Evolutionary conservation across 352 stramenopile species (phyloP).

Genomic region (Globisporangium perplexum): DNA sequence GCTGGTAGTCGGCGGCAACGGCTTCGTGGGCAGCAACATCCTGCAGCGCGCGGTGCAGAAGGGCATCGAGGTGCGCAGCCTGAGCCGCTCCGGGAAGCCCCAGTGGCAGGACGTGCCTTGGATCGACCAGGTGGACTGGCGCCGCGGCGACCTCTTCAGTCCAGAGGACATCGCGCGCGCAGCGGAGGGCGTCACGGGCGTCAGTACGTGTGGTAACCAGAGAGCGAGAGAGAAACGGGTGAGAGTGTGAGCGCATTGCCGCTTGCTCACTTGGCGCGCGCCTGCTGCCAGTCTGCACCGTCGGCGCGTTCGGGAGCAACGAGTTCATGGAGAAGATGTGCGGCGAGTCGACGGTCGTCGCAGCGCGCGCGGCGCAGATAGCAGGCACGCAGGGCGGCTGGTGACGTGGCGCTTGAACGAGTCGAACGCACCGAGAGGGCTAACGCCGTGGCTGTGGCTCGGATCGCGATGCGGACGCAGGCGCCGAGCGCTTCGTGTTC

Average conservation of each 20-base stretch:
- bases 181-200: constrained; percentile 65
- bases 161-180: constrained; percentile 50
- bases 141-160: constrained; percentile 83
- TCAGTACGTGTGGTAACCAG: constrained; percentile 41
- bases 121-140: constrained; percentile 87
- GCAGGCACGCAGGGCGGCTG: constrained; percentile 17
- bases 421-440: too few relatives aligned
- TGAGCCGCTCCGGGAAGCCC: constrained; percentile 82
- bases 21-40: constrained; percentile 90
- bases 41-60: constrained; percentile 85
- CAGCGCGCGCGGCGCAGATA: constrained; percentile 66
- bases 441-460: too few relatives aligned
- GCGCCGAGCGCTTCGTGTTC: constrained; percentile 82
- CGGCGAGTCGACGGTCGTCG: constrained; percentile 83
- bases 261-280: too few relatives aligned
- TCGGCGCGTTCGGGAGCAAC: constrained; percentile 85
- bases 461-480: constrained; percentile 4
- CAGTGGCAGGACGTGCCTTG: constrained; percentile 70
- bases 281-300: constrained; percentile 65
- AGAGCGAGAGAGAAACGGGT: not conserved
- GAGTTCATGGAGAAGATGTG: constrained; percentile 89
- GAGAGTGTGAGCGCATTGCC: not conserved
- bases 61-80: constrained; percentile 79
- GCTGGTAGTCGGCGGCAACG: constrained; percentile 85
- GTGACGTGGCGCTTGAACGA: not conserved